A percentile compares a stretch with the other conserved stretches of the same genome.
Conservation (phyloP, 192 early-diverging fungal genomes). For the Dissophora ornata region DNA sequence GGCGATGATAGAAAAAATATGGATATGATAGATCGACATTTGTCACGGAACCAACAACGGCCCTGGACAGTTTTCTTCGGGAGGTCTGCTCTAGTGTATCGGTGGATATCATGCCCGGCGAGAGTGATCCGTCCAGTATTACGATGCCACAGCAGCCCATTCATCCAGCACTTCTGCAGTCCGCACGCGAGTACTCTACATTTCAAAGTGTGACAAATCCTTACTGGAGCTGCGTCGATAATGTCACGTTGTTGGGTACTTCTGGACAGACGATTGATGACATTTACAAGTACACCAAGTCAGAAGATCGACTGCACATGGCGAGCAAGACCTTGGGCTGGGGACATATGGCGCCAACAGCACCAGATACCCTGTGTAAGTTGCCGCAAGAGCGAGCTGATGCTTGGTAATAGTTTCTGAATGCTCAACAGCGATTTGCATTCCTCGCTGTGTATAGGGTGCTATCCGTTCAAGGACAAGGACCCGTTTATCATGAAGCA, state of each 20-base stretch:
- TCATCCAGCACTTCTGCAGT: slow-evolving; percentile 75
- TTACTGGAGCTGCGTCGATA: slow-evolving; percentile 74
- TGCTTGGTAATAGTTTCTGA: too few species aligned
- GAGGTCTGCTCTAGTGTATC: slow-evolving; percentile 70
- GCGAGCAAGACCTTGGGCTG: slow-evolving; percentile 79
- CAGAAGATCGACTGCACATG: slow-evolving; percentile 73
- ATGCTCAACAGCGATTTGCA: too few species aligned
- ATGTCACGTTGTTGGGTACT: slow-evolving; percentile 76
- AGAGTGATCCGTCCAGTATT: slow-evolving; percentile 77
- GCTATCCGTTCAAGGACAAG: slow-evolving; percentile 86
- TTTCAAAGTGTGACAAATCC: slow-evolving; percentile 87
- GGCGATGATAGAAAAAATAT: slow-evolving; percentile 60
- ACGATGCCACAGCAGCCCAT: slow-evolving; percentile 92
- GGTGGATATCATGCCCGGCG: slow-evolving; percentile 87
- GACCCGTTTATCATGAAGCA: slow-evolving; percentile 89
- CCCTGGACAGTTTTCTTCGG: slow-evolving; percentile 75
- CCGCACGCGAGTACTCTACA: slow-evolving; percentile 66
- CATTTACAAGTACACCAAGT: slow-evolving; percentile 73
- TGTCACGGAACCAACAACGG: slow-evolving; percentile 60
- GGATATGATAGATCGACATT: slow-evolving; percentile 60
- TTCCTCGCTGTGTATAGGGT: slow-evolving; percentile 64
- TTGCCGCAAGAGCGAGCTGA: too few species aligned
- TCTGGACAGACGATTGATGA: slow-evolving; percentile 94
- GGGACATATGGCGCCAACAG: slow-evolving; percentile 91
- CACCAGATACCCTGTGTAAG: slow-evolving; percentile 95